Conservation (phyloP, 2,329 filamentous ascomycete species). For the Septoria linicola region DNA sequence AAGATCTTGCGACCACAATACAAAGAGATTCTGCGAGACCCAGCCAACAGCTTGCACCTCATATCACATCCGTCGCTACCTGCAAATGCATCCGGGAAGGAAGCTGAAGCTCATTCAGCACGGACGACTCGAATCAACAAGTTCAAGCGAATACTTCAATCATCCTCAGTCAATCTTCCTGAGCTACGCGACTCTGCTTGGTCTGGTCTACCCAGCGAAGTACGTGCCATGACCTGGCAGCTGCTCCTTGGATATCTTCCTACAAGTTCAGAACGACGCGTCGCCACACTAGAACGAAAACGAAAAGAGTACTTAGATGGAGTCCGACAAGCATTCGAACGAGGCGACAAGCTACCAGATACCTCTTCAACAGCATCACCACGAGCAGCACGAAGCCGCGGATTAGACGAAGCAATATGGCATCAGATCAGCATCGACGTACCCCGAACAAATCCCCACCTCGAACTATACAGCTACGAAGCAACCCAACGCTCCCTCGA, state of each 20-base stretch:
- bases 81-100: constrained; percentile 72
- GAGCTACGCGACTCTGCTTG: constrained; percentile 85
- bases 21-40: constrained; percentile 83
- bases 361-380: constrained; percentile 50
- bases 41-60: constrained; percentile 90
- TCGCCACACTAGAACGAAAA: constrained; percentile 87
- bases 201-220: constrained; percentile 92
- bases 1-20: constrained; percentile 97
- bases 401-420: constrained; percentile 96
- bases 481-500: constrained; percentile 93
- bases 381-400: constrained; percentile 59
- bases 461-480: constrained; percentile 92
- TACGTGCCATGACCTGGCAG: constrained; percentile 99
- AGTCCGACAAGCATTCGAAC: constrained; percentile 67
- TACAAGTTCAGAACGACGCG: constrained; percentile 90
- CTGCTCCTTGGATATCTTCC: constrained; percentile 91
- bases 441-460: constrained; percentile 91
- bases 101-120: constrained; percentile 80
- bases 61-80: constrained; percentile 82
- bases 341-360: constrained; percentile 46
- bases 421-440: constrained; percentile 99
- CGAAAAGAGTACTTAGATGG: constrained; percentile 95
- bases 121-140: constrained; percentile 95
- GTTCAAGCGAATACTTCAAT: constrained; percentile 92
- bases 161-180: constrained; percentile 80